Conservation (phyloP, 192 early-diverging fungal species). For the Coemansia sp. region DNA sequence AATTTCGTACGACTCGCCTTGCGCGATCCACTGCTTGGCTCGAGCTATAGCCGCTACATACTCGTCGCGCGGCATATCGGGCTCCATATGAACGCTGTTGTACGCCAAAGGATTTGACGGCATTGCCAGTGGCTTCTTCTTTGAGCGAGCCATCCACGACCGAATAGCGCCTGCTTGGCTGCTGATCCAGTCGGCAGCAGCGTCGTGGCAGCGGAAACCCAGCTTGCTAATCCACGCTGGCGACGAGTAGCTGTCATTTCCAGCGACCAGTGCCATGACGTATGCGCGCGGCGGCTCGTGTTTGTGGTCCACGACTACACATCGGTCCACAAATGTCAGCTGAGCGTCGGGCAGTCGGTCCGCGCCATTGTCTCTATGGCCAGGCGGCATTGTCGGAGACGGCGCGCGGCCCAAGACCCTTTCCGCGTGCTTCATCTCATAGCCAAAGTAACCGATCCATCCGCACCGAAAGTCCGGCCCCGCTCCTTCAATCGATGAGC, state of each 20-base stretch:
- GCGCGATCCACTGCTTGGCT: slow-evolving; percentile 67
- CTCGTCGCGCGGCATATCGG: slow-evolving; percentile 15
- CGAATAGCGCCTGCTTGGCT: background rate
- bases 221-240: slow-evolving; percentile 13
- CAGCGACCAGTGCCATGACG: slow-evolving; percentile 22
- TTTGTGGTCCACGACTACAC: slow-evolving; percentile 73
- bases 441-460: slow-evolving; percentile 89
- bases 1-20: slow-evolving; percentile 95
- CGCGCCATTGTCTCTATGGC: background rate
- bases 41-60: slow-evolving; percentile 59
- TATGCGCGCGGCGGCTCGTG: slow-evolving; percentile 9
- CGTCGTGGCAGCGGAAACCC: slow-evolving; percentile 10
- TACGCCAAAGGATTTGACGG: too few relatives aligned
- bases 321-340: slow-evolving; percentile 76
- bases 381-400: background rate
- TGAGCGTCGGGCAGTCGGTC: slow-evolving; percentile 68
- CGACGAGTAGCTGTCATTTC: background rate
- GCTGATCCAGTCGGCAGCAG: slow-evolving; percentile 17
- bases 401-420: background rate
- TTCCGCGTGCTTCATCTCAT: slow-evolving; percentile 83
- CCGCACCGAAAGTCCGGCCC: slow-evolving; percentile 76
- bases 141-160: background rate
- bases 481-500: background rate
- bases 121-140: too few relatives aligned
- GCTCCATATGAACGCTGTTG: too few relatives aligned